A percentile compares a stretch with the other conserved stretches of the same genome.
phyloP scores from a whole-genome alignment of 441 rosid genomes.

The Rhodomyrtus psidioides region DNA sequence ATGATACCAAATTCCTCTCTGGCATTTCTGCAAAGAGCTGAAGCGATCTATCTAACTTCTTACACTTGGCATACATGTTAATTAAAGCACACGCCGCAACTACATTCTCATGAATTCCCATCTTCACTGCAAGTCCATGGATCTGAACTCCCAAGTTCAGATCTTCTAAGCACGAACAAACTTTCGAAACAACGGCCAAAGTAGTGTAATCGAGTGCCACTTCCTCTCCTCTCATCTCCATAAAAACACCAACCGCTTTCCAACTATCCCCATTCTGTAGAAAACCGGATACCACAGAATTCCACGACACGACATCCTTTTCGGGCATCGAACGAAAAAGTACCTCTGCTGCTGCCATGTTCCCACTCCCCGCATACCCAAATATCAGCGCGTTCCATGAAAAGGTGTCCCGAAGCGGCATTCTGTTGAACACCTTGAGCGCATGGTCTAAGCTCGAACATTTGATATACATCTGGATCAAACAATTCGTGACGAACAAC shows the following conservation, averaged over 20 bases:
- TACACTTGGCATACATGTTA: slow-evolving; percentile 85
- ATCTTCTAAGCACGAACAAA: slow-evolving; percentile 40
- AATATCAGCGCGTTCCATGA: slow-evolving; percentile 66
- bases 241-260: slow-evolving; percentile 36
- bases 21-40: slow-evolving; percentile 48
- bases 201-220: slow-evolving; percentile 39
- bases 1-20: slow-evolving; percentile 62
- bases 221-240: slow-evolving; percentile 46
- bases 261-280: slow-evolving; percentile 37
- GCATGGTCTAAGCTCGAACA: slow-evolving; percentile 39
- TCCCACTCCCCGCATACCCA: slow-evolving; percentile 39
- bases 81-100: slow-evolving; percentile 72
- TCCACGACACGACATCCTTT: slow-evolving; percentile 84
- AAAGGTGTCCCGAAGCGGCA: slow-evolving; percentile 52
- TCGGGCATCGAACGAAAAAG: slow-evolving; percentile 45
- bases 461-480: slow-evolving; percentile 46
- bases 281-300: slow-evolving; percentile 77
- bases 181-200: slow-evolving; percentile 56
- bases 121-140: slow-evolving; percentile 44
- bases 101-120: slow-evolving; percentile 57
- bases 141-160: slow-evolving; percentile 45
- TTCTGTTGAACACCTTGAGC: slow-evolving; percentile 49
- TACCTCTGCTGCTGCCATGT: slow-evolving; percentile 37
- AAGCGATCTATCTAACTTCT: slow-evolving; percentile 44
- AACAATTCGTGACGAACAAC: slow-evolving; percentile 53